A percentile compares a stretch with the other conserved stretches of the same genome.
Evolutionary conservation across 371 early-diverging fungal species (phyloP).

Genomic region (Haplosporangium sp.): DNA sequence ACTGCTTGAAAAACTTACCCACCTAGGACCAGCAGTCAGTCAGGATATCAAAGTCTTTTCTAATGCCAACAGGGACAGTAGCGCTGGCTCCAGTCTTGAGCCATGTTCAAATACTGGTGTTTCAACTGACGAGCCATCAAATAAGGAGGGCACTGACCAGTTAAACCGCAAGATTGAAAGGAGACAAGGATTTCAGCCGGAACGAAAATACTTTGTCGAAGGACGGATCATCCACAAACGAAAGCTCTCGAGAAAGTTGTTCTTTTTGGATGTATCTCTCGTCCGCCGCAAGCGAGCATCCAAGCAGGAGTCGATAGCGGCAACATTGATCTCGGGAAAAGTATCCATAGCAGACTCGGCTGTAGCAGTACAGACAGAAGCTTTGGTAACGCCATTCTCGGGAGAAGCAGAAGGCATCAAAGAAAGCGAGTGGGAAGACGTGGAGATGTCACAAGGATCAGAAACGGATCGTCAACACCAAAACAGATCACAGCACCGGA

Average conservation of each 20-base stretch:
- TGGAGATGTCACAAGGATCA: neutral
- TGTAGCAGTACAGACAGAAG: neutral
- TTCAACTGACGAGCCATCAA: too few species aligned
- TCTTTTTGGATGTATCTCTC: constrained; percentile 64
- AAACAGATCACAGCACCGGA: neutral
- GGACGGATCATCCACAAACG: constrained; percentile 64
- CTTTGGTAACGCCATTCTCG: neutral
- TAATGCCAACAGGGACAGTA: neutral
- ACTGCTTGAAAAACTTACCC: constrained; percentile 17
- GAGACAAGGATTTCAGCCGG: constrained; percentile 33
- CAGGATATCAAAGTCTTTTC: constrained; percentile 10
- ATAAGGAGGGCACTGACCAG: neutral
- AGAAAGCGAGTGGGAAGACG: constrained; percentile 38
- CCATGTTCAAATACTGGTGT: too few species aligned
- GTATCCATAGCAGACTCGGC: neutral
- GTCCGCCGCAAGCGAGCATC: constrained; percentile 44
- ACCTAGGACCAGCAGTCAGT: constrained; percentile 4
- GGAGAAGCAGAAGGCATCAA: constrained; percentile 26
- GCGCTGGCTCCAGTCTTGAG: neutral
- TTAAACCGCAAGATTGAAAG: neutral
- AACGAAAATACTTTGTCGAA: constrained; percentile 34
- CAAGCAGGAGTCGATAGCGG: too few species aligned
- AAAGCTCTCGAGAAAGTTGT: constrained; percentile 57
- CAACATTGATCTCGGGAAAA: neutral
- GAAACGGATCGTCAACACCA: neutral